These are phyloP conservation scores for Crithidia acanthocephali DNA, from an alignment of 208 protist genomes.

Conservation along the genomic window DNA sequence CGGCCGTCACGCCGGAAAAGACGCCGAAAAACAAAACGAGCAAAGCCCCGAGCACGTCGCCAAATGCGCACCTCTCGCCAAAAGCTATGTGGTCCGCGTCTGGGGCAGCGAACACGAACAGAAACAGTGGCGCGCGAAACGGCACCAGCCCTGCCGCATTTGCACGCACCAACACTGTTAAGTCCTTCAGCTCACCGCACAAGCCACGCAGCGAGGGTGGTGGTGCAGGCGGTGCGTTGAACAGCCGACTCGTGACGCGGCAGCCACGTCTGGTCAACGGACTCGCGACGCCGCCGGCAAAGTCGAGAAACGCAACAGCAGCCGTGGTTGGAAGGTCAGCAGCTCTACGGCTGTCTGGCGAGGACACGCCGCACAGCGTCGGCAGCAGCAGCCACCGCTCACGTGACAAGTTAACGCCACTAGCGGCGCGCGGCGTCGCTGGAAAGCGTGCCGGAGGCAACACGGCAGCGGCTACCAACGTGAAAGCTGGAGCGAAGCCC, in stretches of 20 bases:
- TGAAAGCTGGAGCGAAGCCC: background rate
- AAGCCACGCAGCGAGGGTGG: background rate
- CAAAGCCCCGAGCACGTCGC: background rate
- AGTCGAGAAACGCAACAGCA: background rate
- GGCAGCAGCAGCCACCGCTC: constrained; percentile 12
- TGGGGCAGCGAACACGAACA: background rate
- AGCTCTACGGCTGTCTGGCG: too few species aligned
- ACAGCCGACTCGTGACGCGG: background rate
- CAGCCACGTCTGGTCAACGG: background rate
- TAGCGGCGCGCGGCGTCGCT: too few species aligned
- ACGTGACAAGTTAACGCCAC: background rate
- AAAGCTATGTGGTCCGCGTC: constrained; percentile 18
- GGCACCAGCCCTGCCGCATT: constrained; percentile 5
- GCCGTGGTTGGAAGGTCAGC: too few species aligned
- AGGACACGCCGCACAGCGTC: constrained; percentile 13
- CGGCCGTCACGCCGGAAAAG: background rate
- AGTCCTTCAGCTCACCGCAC: background rate
- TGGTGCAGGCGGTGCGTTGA: background rate
- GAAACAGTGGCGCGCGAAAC: background rate
- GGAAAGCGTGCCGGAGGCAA: background rate
- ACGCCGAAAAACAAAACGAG: background rate
- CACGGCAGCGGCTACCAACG: background rate
- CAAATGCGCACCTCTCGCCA: background rate
- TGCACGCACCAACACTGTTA: constrained; percentile 32
- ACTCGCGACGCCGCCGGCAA: background rate